A percentile compares a stretch with the other conserved stretches of the same genome.
Evolutionary conservation across 2,329 filamentous ascomycete genomes (phyloP).

Genomic region (Ophiocordyceps camponoti-saundersi): DNA sequence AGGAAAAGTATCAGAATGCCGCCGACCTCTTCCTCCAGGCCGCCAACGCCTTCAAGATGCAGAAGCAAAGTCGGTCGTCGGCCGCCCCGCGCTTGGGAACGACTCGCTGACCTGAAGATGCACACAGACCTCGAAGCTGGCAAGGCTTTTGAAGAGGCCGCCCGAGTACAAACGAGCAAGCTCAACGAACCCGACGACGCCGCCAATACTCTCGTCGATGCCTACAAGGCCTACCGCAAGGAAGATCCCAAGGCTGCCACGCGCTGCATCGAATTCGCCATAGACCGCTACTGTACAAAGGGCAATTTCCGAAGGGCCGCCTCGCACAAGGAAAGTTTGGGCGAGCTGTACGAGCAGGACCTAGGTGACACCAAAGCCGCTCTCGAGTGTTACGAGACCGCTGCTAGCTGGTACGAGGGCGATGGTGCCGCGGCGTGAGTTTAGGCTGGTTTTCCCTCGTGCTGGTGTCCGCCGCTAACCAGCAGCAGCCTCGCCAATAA

Average conservation of each 20-base stretch:
- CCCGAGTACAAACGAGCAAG: constrained; percentile 60
- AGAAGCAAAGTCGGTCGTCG: constrained; percentile 54
- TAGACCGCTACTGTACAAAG: constrained; percentile 73
- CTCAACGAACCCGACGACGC: constrained; percentile 87
- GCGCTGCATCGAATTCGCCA: constrained; percentile 60
- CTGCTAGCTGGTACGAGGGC: constrained; percentile 76
- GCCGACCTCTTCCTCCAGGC: constrained; percentile 78
- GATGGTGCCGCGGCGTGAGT: constrained; percentile 71
- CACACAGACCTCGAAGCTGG: constrained; percentile 64
- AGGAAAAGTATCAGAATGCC: constrained; percentile 81
- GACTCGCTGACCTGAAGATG: neutral
- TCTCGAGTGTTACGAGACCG: constrained; percentile 67
- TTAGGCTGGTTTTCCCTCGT: neutral
- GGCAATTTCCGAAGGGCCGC: constrained; percentile 87
- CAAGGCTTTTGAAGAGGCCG: constrained; percentile 71
- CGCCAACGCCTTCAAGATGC: constrained; percentile 79
- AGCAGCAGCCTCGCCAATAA: constrained; percentile 66
- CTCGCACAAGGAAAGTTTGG: constrained; percentile 76
- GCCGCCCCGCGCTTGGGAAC: too few relatives aligned
- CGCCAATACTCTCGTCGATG: constrained; percentile 73
- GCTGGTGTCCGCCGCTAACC: neutral
- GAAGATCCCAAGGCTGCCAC: constrained; percentile 70
- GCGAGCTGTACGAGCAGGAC: constrained; percentile 71
- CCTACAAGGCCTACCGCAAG: constrained; percentile 89
- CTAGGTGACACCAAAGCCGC: constrained; percentile 63